Base-by-base conservation (phyloP, 495 filamentous ascomycete species). In the Penicillium crystallinum region DNA sequence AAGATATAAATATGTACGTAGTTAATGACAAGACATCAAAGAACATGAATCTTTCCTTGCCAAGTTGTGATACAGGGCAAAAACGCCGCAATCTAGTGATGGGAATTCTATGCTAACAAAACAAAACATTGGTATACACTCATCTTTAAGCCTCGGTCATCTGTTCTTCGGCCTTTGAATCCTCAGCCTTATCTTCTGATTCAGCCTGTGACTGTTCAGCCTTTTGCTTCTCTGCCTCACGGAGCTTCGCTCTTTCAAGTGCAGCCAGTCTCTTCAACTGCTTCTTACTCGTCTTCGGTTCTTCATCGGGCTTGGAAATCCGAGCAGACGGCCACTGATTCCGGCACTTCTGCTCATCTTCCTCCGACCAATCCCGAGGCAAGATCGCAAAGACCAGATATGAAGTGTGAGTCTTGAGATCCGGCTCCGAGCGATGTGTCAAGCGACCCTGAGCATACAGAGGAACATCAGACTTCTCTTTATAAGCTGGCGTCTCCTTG, bases 301-400 rank as follows among this genome's bases (percentile, higher is more conserved):
- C 70, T 11, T 63, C 67, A 48, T 71, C 68, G 23, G 50, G 31
- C 11, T 52, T 56, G 3, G 51, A 56, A 6, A 69, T 23, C 42
- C 52, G 57, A n/a, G 66, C 56, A 8, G 82, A 73, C 3, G 81
- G 76, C 79, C 85, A 92, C 52, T 74, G 78, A 51, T 73, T 77
- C 39, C 70, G 67, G 25, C 83, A 87, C 14, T 70, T 75, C n/a
- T 77, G 73, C 69, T 99, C 93, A 59, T 96, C 87, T 56, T 86
- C 88, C 42, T 82, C 85, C 0, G 72, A 83, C 95, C 93, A 97
- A 46, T 86, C 85, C 43, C 82, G 74, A 11, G 95, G 95, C 46
- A 99, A 70, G 5, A 93, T 72, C 1, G 95, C 93, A 78, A 99
- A 98, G 6, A 95, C 87, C 14, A 99, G 77, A 67, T 97, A 99